Conservation (phyloP, 192 early-diverging fungal species). For the Obelidium mucronatum region DNA sequence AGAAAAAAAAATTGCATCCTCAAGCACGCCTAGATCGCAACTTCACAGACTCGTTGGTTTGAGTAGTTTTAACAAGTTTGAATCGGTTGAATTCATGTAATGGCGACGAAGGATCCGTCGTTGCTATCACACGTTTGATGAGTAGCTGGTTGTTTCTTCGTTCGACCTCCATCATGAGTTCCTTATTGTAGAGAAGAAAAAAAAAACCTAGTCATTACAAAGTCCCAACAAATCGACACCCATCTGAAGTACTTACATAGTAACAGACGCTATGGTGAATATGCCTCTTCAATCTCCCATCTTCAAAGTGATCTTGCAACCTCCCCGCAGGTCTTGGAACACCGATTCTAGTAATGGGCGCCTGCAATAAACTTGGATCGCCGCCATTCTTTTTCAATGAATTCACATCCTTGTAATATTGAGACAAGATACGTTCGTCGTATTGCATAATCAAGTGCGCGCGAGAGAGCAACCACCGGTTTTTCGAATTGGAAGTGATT, state of each 20-base stretch:
- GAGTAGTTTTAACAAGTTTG: background rate
- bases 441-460: slow-evolving; percentile 33
- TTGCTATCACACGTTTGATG: background rate
- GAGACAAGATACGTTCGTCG: background rate
- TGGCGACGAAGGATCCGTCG: background rate
- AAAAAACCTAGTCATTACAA: too few relatives aligned
- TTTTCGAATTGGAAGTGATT: background rate
- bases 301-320: too few relatives aligned
- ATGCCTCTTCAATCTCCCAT: too few relatives aligned
- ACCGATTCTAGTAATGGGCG: background rate
- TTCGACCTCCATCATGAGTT: background rate
- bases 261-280: background rate
- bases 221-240: too few relatives aligned
- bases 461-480: slow-evolving; percentile 21
- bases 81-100: background rate
- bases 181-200: too few relatives aligned
- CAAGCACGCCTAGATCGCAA: background rate
- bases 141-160: background rate
- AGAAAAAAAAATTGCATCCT: too few relatives aligned
- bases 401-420: slow-evolving; percentile 10
- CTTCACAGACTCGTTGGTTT: background rate
- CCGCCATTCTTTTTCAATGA: background rate
- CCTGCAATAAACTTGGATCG: background rate
- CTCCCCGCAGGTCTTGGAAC: background rate
- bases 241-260: background rate